Evolutionary conservation across 176 grass and related monocot genomes (phyloP).

Genomic region (Typha latifolia): DNA sequence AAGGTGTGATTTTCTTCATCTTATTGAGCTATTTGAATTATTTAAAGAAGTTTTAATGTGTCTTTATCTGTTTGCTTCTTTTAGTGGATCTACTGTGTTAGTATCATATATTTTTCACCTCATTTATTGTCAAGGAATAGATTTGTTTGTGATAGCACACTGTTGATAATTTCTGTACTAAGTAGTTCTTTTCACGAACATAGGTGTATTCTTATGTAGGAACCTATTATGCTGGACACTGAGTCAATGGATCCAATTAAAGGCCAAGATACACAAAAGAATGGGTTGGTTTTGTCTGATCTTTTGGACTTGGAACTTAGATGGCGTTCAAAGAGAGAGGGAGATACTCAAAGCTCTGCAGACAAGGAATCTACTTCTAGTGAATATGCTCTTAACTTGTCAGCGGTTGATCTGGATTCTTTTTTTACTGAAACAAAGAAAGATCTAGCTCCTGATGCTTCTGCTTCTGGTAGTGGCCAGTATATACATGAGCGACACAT

Average conservation of each 20-base stretch:
- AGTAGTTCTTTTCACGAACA: neutral
- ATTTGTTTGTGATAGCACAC: no score
- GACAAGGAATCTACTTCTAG: constrained; percentile 23
- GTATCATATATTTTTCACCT: neutral
- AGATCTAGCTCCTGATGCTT: constrained; percentile 15
- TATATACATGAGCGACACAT: constrained; percentile 26
- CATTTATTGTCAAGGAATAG: neutral
- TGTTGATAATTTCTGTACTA: neutral
- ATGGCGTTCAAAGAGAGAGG: constrained; percentile 37
- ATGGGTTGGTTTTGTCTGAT: constrained; percentile 55
- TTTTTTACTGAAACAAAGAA: constrained; percentile 54
- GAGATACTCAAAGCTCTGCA: constrained; percentile 16
- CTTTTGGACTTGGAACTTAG: constrained; percentile 66
- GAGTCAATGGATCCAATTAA: constrained; percentile 50
- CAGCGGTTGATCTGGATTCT: constrained; percentile 50
- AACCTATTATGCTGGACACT: constrained; percentile 53
- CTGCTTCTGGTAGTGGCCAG: constrained; percentile 17
- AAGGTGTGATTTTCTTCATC: no score
- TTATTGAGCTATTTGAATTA: no score
- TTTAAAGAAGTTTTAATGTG: no score
- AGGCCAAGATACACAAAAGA: constrained; percentile 41
- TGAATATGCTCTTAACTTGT: constrained; percentile 28
- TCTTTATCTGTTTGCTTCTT: neutral
- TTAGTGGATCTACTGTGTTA: constrained; percentile 15
- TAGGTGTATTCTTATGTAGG: constrained; percentile 38